phyloP scores from a whole-genome alignment of 768 basidiomycete species.

The Tricholoma flavovirens region DNA sequence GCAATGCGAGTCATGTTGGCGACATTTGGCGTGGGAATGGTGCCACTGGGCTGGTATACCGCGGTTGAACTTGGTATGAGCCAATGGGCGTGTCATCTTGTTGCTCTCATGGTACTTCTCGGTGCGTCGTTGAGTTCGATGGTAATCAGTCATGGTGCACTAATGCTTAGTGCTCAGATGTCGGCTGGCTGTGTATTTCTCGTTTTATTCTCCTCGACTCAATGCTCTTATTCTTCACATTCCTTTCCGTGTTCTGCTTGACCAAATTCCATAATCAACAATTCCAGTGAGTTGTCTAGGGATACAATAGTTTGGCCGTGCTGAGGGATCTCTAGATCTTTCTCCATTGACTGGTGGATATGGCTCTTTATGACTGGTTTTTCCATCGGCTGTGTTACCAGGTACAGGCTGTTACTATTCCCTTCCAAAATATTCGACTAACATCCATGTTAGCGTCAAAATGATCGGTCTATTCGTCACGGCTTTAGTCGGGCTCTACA shows the following conservation, averaged over 20 bases:
- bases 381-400: slow-evolving; percentile 93
- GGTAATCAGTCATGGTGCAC: slow-evolving; percentile 6
- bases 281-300: slow-evolving; percentile 61
- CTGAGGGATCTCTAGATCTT: slow-evolving; percentile 50
- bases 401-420: slow-evolving; percentile 36
- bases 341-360: slow-evolving; percentile 95
- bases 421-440: not conserved
- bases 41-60: slow-evolving; percentile 96
- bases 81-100: slow-evolving; percentile 82
- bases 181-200: slow-evolving; percentile 95
- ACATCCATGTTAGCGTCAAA: slow-evolving; percentile 63
- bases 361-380: slow-evolving; percentile 89
- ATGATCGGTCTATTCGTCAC: slow-evolving; percentile 96
- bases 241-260: slow-evolving; percentile 91
- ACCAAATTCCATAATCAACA: slow-evolving; percentile 98
- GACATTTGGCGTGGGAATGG: slow-evolving; percentile 90
- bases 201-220: slow-evolving; percentile 94
- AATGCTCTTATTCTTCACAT: slow-evolving; percentile 98
- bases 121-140: slow-evolving; percentile 43
- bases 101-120: slow-evolving; percentile 88
- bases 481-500: slow-evolving; percentile 91
- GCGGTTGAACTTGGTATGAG: slow-evolving; percentile 92
- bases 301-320: not conserved
- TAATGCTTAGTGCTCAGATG: slow-evolving; percentile 47
- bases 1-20: slow-evolving; percentile 96